Conservation (phyloP, 352 stramenopile species). For the Phytophthora pinifolia region DNA sequence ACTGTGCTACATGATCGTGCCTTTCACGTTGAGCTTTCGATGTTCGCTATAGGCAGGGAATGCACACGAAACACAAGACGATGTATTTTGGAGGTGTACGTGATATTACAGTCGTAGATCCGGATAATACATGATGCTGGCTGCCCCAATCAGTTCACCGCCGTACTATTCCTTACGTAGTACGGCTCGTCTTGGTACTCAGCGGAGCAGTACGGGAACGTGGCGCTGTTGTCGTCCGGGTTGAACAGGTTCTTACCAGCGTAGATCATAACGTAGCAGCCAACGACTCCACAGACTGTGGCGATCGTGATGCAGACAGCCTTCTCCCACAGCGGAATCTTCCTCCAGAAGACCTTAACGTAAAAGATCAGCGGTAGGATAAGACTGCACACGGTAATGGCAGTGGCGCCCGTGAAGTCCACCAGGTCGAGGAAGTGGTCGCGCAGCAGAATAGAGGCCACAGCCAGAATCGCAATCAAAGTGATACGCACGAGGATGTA, state of each 20-base stretch:
- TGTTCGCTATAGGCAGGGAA: too few species aligned
- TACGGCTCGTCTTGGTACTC: constrained; percentile 32
- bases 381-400: constrained; percentile 36
- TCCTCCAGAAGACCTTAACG: constrained; percentile 34
- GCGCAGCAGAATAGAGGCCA: constrained; percentile 30
- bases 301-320: constrained; percentile 21
- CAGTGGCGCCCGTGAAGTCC: constrained; percentile 41
- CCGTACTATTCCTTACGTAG: constrained; percentile 28
- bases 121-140: neutral
- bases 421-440: constrained; percentile 39
- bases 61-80: too few species aligned
- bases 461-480: constrained; percentile 30
- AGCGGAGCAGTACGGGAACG: constrained; percentile 34
- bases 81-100: too few species aligned
- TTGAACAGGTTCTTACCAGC: constrained; percentile 33
- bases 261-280: constrained; percentile 35
- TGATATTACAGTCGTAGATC: too few species aligned
- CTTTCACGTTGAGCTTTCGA: too few species aligned
- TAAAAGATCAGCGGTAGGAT: constrained; percentile 44
- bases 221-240: constrained; percentile 8
- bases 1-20: too few species aligned
- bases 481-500: constrained; percentile 34
- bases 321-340: constrained; percentile 41
- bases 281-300: constrained; percentile 26
- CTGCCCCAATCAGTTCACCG: constrained; percentile 7